These are phyloP conservation scores for Leccinellum rugosiceps DNA, from an alignment of 768 basidiomycete species.

Conservation along the genomic window DNA sequence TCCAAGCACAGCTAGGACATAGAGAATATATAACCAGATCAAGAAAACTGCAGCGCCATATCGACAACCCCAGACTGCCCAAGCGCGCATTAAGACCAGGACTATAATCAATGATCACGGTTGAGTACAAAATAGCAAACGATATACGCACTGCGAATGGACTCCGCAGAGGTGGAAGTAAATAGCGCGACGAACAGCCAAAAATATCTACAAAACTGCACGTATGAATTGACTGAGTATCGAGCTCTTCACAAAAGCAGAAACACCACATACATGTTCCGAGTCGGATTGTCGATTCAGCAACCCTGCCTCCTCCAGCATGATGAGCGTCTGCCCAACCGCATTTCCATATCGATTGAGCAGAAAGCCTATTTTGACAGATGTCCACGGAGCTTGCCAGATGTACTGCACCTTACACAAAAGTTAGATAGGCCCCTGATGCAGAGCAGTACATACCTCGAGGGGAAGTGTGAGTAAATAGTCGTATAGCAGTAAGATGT, in stretches of 20 bases:
- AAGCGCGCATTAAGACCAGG: constrained; percentile 17
- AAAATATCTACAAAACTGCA: constrained; percentile 7
- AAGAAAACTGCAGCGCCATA: constrained; percentile 1
- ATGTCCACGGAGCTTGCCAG: no score
- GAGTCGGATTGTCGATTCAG: constrained; percentile 1
- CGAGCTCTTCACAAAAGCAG: not conserved
- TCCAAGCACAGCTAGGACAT: constrained; percentile 5
- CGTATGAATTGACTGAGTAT: not conserved
- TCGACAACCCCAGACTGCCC: constrained; percentile 19
- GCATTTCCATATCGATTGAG: constrained; percentile 18
- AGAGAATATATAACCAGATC: constrained; percentile 5
- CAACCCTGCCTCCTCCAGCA: constrained; percentile 1
- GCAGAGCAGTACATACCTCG: no score
- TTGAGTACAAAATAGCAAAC: not conserved
- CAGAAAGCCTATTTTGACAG: constrained; percentile 13
- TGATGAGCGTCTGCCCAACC: constrained; percentile 8
- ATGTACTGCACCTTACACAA: no score
- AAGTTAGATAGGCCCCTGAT: no score
- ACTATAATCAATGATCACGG: constrained; percentile 6
- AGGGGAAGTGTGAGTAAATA: no score
- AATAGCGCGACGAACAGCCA: constrained; percentile 7
- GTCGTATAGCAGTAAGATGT: constrained; percentile 6
- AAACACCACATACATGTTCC: not conserved
- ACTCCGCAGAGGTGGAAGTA: constrained; percentile 9
- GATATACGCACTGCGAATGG: constrained; percentile 2